phyloP scores from a whole-genome alignment of 352 stramenopile species.

The Phytophthora boehmeriae region DNA sequence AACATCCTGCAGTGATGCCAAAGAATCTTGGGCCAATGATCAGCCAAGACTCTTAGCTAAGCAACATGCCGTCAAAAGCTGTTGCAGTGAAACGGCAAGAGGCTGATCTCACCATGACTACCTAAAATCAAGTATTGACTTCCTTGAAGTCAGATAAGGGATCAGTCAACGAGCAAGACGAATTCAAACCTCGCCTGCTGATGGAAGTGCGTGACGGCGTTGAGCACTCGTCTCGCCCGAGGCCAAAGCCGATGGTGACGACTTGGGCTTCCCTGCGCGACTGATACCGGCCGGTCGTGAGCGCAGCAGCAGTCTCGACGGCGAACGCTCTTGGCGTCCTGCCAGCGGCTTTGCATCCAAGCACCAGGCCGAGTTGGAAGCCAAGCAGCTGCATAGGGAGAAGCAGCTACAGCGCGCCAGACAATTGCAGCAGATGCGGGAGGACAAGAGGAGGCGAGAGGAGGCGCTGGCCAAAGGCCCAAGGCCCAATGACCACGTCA shows the following conservation, averaged over 20 bases:
- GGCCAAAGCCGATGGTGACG: conserved; percentile 18
- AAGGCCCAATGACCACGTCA: conserved; percentile 27
- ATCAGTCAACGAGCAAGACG: neutral
- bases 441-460: conserved; percentile 24
- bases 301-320: conserved; percentile 37
- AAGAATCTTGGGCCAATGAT: too few species aligned
- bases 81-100: too few species aligned
- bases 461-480: conserved; percentile 23
- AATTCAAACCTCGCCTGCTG: conserved; percentile 26
- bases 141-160: neutral
- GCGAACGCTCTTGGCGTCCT: conserved; percentile 37
- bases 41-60: too few species aligned
- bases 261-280: neutral
- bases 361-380: conserved; percentile 35
- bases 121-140: conserved; percentile 2
- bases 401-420: conserved; percentile 25
- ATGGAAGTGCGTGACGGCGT: conserved; percentile 33
- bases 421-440: conserved; percentile 30
- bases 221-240: conserved; percentile 11
- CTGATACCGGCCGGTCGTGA: conserved; percentile 9
- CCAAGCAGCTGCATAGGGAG: conserved; percentile 32
- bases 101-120: too few species aligned
- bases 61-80: too few species aligned
- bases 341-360: conserved; percentile 45
- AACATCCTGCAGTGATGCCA: too few species aligned